phyloP scores from a whole-genome alignment of 805 yeast genomes.

The Tetrapisispora pingtungensis region DNA sequence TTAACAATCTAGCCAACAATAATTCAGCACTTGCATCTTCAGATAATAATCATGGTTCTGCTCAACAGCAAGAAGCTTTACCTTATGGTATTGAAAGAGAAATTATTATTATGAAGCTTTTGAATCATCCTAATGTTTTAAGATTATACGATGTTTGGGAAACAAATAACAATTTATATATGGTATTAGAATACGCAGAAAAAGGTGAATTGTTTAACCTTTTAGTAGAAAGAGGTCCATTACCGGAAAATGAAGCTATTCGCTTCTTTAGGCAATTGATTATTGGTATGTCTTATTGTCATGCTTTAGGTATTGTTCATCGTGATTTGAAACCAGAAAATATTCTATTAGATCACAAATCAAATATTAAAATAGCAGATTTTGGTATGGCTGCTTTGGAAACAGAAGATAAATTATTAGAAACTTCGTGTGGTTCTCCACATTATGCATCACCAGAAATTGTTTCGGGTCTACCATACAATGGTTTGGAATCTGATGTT shows the following conservation, averaged over 20 bases:
- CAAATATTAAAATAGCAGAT: slow-evolving; percentile 92
- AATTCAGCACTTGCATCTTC: slow-evolving; percentile 32
- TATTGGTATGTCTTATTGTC: slow-evolving; percentile 74
- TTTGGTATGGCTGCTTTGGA: slow-evolving; percentile 99
- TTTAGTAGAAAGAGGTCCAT: slow-evolving; percentile 75
- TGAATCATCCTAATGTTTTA: slow-evolving; percentile 70
- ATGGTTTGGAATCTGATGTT: slow-evolving; percentile 93
- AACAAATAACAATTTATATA: slow-evolving; percentile 68
- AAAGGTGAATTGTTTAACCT: slow-evolving; percentile 95
- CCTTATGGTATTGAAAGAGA: slow-evolving; percentile 84
- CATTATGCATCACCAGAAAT: slow-evolving; percentile 98
- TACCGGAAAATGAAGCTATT: slow-evolving; percentile 84
- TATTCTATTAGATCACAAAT: slow-evolving; percentile 65
- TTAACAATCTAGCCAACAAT: slow-evolving; percentile 30
- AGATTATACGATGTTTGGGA: slow-evolving; percentile 83
- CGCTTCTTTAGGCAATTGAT: slow-evolving; percentile 81
- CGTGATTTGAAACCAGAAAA: slow-evolving; percentile 82
- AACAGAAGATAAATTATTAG: slow-evolving; percentile 66
- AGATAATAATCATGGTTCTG: not conserved
- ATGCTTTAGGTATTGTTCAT: slow-evolving; percentile 78
- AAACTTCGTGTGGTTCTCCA: slow-evolving; percentile 96
- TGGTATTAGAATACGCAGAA: slow-evolving; percentile 90
- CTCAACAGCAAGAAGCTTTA: slow-evolving; percentile 37
- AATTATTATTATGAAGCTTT: slow-evolving; percentile 73
- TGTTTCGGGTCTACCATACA: slow-evolving; percentile 88